Base-by-base conservation (phyloP, 208 protist genomes). In the Acanthamoeba culbertsoni region DNA sequence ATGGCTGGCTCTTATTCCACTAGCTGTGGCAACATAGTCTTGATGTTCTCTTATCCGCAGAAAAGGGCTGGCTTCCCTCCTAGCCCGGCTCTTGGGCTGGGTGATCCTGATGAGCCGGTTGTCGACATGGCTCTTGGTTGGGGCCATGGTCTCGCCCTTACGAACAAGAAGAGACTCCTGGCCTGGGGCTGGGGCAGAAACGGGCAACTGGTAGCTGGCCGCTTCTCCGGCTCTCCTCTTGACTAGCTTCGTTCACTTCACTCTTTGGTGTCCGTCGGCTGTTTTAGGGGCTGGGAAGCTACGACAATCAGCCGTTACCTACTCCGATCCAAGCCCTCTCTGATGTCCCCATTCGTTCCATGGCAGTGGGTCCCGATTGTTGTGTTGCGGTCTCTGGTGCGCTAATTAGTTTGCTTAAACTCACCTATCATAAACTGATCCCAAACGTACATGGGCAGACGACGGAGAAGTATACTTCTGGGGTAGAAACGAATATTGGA, bases 101-200 rank as follows among this genome's bases (percentile, higher is more conserved):
- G 63, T 16, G 79, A n/a, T n/a, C n/a, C n/a, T n/a, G n/a, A 26
- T 7, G 79, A 89, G 79, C 48, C 31, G 53, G 43, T 89, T 35
- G 31, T 28, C 10, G 79, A 89, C 53, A 40, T 89, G 10, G 48
- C 2, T 20, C 51, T 89, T 26, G 79, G 79, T 0, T 89, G 79
- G 79, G 79, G 79, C 31, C 79, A 89, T 33, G 79, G 79, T 48
- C 53, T 89, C 20, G 79, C 79, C 16, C 79, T 89, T 26, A 63
- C 79, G 35, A 12, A 10, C 35, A 31, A 23, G 14, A 51, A 51
- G 71, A 82, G 23, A 28, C 42, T 89, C 43, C 63, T 63, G n/a
- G 53, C 28, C 16, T 89, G 51, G 79, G 45, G 79, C 10, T 89
- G 79, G 79, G 45, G 79, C 53, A 65, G 63, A 26, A 65, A 89